Conservation (phyloP, 345 rosid species). For the Rhizophora apiculata region DNA sequence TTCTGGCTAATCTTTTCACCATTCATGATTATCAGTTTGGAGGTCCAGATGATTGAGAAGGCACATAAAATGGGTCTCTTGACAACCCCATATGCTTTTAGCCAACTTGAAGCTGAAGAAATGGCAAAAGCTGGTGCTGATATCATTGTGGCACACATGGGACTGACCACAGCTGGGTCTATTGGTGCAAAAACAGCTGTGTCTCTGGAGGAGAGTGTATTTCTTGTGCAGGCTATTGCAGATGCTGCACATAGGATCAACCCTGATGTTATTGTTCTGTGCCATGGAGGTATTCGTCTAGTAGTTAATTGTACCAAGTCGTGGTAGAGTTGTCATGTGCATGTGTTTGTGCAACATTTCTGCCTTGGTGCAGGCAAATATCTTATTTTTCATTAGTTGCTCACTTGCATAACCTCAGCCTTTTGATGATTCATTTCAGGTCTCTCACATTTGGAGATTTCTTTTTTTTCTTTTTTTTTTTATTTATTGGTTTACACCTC, state of each 20-base stretch:
- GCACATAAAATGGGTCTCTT: slow-evolving; percentile 85
- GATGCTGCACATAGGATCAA: slow-evolving; percentile 70
- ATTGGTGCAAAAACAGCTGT: slow-evolving; percentile 88
- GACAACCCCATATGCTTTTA: slow-evolving; percentile 92
- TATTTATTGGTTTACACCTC: too few relatives aligned
- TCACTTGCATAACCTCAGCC: too few relatives aligned
- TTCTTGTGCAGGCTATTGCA: slow-evolving; percentile 77
- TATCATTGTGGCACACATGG: slow-evolving; percentile 96
- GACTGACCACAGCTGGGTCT: slow-evolving; percentile 81
- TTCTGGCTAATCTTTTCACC: not conserved
- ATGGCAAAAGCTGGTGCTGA: slow-evolving; percentile 97
- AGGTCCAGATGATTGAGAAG: slow-evolving; percentile 80
- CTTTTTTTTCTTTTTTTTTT: not conserved
- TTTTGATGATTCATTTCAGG: not conserved
- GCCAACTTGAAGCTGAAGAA: slow-evolving; percentile 60
- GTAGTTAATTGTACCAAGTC: not conserved
- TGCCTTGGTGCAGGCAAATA: not conserved
- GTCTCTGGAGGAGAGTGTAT: slow-evolving; percentile 72
- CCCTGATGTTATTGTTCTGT: slow-evolving; percentile 58
- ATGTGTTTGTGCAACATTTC: not conserved
- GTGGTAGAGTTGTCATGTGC: not conserved
- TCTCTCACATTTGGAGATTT: not conserved
- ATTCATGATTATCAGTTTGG: slow-evolving; percentile 48
- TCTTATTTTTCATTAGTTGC: not conserved
- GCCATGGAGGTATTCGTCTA: slow-evolving; percentile 74